Percentiles rank a stretch among this genome's conserved stretches.
Conservation (phyloP, 2,329 filamentous ascomycete species). For the Colletotrichum camelliae region DNA sequence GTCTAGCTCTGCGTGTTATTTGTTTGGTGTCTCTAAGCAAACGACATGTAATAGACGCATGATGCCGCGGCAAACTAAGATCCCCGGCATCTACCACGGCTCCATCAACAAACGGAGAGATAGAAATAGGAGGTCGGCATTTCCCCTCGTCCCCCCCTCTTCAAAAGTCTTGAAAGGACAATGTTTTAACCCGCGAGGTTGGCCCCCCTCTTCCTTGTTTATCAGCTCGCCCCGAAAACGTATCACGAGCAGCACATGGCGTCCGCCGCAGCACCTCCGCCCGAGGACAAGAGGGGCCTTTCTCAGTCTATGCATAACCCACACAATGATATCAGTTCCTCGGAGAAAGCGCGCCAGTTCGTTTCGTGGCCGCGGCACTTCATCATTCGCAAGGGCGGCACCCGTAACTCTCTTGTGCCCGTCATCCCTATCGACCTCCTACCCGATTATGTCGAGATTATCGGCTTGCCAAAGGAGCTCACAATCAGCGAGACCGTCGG, state of each 20-base stretch:
- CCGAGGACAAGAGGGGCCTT: slow-evolving; percentile 3
- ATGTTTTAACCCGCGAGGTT: background rate
- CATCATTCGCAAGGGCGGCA: slow-evolving; percentile 36
- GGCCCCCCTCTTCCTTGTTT: background rate
- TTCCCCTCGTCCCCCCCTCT: background rate
- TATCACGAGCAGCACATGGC: background rate
- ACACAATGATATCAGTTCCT: background rate
- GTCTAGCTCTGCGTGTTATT: background rate
- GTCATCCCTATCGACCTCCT: slow-evolving; percentile 61
- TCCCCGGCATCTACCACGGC: background rate
- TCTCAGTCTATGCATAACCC: slow-evolving; percentile 19
- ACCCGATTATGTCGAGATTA: slow-evolving; percentile 48
- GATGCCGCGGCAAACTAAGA: background rate
- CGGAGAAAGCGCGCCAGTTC: background rate
- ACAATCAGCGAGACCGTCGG: slow-evolving; percentile 39
- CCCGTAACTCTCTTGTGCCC: slow-evolving; percentile 48
- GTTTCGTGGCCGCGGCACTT: slow-evolving; percentile 38
- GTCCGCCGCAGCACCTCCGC: too few relatives aligned
- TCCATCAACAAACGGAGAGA: background rate
- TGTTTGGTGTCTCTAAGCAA: background rate
- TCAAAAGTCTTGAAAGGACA: background rate
- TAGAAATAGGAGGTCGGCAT: background rate
- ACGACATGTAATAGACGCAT: background rate
- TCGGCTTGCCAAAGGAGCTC: slow-evolving; percentile 49
- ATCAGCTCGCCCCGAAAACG: background rate